Conservation (phyloP, 345 rosid species). For the Stellera chamaejasme region DNA sequence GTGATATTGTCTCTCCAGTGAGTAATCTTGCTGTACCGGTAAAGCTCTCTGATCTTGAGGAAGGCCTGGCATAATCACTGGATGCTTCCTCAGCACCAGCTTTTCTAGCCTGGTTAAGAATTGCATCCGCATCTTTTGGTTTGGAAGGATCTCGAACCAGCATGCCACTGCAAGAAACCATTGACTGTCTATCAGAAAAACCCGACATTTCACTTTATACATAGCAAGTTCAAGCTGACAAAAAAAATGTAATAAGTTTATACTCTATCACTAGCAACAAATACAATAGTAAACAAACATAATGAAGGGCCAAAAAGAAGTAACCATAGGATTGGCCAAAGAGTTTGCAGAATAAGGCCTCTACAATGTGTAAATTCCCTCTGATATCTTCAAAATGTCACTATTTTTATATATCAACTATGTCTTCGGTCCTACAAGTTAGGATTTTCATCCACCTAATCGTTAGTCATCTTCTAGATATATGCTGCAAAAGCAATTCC, state of each 20-base stretch:
- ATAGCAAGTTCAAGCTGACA: background rate
- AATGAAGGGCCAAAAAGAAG: background rate
- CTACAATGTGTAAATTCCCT: background rate
- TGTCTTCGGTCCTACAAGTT: too few relatives aligned
- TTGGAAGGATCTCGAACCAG: constrained; percentile 77
- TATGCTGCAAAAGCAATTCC: too few relatives aligned
- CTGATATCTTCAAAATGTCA: background rate
- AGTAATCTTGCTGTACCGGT: constrained; percentile 68
- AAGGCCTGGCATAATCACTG: constrained; percentile 28
- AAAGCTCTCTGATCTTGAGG: constrained; percentile 61
- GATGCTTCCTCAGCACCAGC: constrained; percentile 59
- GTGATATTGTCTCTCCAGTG: constrained; percentile 56
- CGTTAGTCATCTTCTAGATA: too few relatives aligned
- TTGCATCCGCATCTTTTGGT: constrained; percentile 47
- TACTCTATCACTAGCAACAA: background rate
- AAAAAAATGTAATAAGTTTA: background rate
- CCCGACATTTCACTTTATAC: background rate
- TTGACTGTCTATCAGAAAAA: background rate
- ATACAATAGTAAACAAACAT: background rate
- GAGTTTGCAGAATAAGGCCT: background rate
- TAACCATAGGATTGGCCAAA: constrained; percentile 4
- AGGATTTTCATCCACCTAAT: too few relatives aligned
- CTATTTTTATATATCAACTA: too few relatives aligned
- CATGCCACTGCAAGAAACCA: constrained; percentile 58
- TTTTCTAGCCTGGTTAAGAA: constrained; percentile 60